These are phyloP conservation scores for Hydnomerulius pinastri DNA, from an alignment of 768 basidiomycete species.

Conservation along the genomic window DNA sequence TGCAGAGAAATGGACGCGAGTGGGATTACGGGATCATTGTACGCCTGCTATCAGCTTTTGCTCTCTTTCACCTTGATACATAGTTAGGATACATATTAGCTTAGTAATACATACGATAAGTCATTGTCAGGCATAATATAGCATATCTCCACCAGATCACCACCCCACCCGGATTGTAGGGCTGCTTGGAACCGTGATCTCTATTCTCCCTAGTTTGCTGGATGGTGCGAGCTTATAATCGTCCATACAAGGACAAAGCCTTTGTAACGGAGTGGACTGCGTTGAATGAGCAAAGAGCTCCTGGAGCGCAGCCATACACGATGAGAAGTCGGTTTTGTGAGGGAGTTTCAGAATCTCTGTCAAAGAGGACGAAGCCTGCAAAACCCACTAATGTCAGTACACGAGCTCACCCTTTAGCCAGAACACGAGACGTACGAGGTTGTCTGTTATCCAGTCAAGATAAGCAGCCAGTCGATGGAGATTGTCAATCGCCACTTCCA, in stretches of 20 bases:
- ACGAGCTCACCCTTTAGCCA: not conserved
- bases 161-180: slow-evolving; percentile 19
- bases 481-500: slow-evolving; percentile 24
- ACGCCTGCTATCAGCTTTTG: too few relatives aligned
- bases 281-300: slow-evolving; percentile 23
- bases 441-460: slow-evolving; percentile 30
- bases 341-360: slow-evolving; percentile 9
- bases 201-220: slow-evolving; percentile 10
- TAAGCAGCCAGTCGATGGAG: slow-evolving; percentile 22
- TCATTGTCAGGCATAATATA: slow-evolving; percentile 8
- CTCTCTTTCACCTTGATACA: slow-evolving; percentile 3
- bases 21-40: too few relatives aligned
- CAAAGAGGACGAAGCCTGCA: slow-evolving; percentile 20
- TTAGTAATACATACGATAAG: slow-evolving; percentile 12
- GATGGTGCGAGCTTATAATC: not conserved
- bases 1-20: too few relatives aligned
- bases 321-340: slow-evolving; percentile 11
- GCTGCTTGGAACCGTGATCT: slow-evolving; percentile 22
- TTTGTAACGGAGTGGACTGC: slow-evolving; percentile 7
- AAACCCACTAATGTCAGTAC: slow-evolving; percentile 6
- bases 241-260: slow-evolving; percentile 7
- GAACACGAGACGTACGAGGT: slow-evolving; percentile 18
- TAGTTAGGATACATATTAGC: slow-evolving; percentile 11
- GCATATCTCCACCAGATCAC: slow-evolving; percentile 14
- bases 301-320: slow-evolving; percentile 18